Evolutionary conservation across 192 early-diverging fungal genomes (phyloP), one percentile per base, ranked within the genome.

Genomic region (Gamsiella multidivaricata): DNA sequence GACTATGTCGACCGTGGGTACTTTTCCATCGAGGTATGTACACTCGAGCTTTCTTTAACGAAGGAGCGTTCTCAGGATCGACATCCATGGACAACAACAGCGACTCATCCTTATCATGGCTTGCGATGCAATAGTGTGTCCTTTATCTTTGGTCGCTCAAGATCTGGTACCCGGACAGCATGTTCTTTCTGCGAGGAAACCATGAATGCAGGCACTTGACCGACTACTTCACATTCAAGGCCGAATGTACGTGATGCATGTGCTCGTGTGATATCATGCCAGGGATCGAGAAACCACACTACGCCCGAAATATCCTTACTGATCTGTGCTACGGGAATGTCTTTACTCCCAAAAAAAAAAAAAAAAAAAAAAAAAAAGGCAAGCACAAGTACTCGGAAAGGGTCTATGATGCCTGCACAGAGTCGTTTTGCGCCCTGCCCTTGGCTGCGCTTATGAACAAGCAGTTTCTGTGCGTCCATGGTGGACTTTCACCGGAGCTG

Each of bases 1-100:
- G 96, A 98, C 80, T 98, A 96, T 79, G 96, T 98, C 8, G 96
- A 96, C 80, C 87, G 96, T 65, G 96, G 96, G 23, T 98, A 98
- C 74, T 98, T 95, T 81, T 95, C 94, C 9, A 96, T 98, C 47
- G 95, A 98, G 88, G 94, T 91, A 80, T 46, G 23, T 47, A 18
- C 32, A 54, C 23, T 69, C 34, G 51, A 17, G 6, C 18, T 41
- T 4, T 31, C 45, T 25, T 56, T 34, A 15, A 8, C 17, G 6
- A 29, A 36, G 39, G 57, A 17, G 43, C n/a, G n/a, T n/a, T n/a
- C n/a, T n/a, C n/a, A n/a, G n/a, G n/a, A n/a, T n/a, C n/a, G n/a
- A n/a, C n/a, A n/a, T n/a, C n/a, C n/a, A n/a, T n/a, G n/a, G n/a
- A n/a, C n/a, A n/a, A n/a, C n/a, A n/a, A n/a, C n/a, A n/a, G n/a